Conservation (phyloP, 352 stramenopile species). For the Globisporangium heterothallicum region DNA sequence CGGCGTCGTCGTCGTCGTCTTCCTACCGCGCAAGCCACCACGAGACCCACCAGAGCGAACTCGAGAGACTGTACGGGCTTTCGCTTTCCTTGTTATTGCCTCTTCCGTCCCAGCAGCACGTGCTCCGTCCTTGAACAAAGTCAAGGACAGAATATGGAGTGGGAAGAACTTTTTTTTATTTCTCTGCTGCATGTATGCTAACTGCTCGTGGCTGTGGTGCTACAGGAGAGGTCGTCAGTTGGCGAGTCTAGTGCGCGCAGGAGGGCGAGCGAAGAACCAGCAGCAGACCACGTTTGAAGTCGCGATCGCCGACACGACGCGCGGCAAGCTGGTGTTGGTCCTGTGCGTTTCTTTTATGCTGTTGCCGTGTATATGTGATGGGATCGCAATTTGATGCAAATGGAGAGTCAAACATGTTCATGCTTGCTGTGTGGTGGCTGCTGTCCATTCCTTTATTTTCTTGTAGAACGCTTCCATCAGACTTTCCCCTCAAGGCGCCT, state of each 20-base stretch:
- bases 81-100: not conserved
- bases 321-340: slow-evolving; percentile 37
- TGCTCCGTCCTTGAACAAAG: too few relatives aligned
- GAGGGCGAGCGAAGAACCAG: slow-evolving; percentile 78
- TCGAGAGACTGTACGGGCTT: slow-evolving; percentile 64
- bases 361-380: too few relatives aligned
- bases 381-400: too few relatives aligned
- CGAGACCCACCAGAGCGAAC: slow-evolving; percentile 76
- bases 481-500: slow-evolving; percentile 69
- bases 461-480: slow-evolving; percentile 53
- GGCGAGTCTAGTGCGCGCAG: slow-evolving; percentile 74
- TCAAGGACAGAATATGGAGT: too few relatives aligned
- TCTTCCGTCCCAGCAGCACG: not conserved
- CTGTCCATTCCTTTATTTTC: too few relatives aligned
- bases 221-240: slow-evolving; percentile 66
- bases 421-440: not conserved
- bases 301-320: slow-evolving; percentile 47
- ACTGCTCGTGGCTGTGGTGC: slow-evolving; percentile 1
- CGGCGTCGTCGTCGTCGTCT: slow-evolving; percentile 27
- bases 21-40: slow-evolving; percentile 32
- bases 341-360: slow-evolving; percentile 51
- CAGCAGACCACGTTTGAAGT: slow-evolving; percentile 84
- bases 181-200: slow-evolving; percentile 1
- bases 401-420: not conserved
- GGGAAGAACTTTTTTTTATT: too few relatives aligned